Percentiles rank a stretch among this genome's conserved stretches.
Conservation (phyloP, 2,329 filamentous ascomycete genomes). For the Juglanconis juglandina region DNA sequence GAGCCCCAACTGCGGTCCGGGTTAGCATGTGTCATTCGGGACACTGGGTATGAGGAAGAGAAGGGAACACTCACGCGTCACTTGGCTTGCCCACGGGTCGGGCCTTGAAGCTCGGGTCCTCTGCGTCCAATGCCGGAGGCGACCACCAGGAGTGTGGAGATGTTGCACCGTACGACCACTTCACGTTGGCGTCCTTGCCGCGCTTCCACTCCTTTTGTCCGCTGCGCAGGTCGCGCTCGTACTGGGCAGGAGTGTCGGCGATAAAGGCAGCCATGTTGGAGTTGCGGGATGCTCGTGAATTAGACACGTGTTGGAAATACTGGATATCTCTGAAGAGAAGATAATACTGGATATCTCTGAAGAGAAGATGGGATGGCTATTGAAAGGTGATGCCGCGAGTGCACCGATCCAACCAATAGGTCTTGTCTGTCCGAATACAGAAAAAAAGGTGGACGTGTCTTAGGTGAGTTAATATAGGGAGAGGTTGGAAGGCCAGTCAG, state of each 20-base stretch:
- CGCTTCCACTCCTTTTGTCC: slow-evolving; percentile 41
- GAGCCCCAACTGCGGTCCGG: slow-evolving; percentile 14
- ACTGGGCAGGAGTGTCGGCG: slow-evolving; percentile 24
- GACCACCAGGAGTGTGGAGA: neutral
- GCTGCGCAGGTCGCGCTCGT: slow-evolving; percentile 43
- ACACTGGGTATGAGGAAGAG: neutral
- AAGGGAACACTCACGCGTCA: slow-evolving; percentile 30
- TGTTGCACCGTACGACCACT: slow-evolving; percentile 38
- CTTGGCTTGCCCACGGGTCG: slow-evolving; percentile 31
- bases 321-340: neutral
- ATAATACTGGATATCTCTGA: neutral
- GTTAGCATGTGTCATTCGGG: slow-evolving; percentile 2
- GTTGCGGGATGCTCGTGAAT: neutral
- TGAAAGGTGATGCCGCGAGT: neutral
- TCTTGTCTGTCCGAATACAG: slow-evolving; percentile 1
- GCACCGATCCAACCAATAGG: neutral
- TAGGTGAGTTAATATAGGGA: slow-evolving; percentile 7
- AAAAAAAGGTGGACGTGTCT: neutral
- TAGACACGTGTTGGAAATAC: neutral
- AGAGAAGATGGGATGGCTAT: neutral
- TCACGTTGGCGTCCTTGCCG: slow-evolving; percentile 37
- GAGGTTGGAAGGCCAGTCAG: slow-evolving; percentile 1
- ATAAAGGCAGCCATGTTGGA: slow-evolving; percentile 24
- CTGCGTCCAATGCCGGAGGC: slow-evolving; percentile 6
- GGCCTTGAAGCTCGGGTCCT: slow-evolving; percentile 30